phyloP scores from a whole-genome alignment of 257 asterid genomes.

The Eustoma russellianum region DNA sequence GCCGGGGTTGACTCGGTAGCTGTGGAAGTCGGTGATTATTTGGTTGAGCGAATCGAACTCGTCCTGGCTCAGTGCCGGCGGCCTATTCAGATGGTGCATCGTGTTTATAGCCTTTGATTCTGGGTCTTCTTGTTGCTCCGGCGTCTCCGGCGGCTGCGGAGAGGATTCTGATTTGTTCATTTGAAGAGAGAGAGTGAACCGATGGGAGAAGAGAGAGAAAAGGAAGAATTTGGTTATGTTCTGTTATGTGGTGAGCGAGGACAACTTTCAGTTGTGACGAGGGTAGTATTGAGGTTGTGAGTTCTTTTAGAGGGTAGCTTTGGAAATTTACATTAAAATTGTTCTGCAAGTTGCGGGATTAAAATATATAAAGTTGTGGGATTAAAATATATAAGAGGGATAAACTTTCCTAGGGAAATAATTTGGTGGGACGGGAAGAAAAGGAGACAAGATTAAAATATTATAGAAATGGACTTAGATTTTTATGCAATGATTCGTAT shows the following conservation, averaged over 20 bases:
- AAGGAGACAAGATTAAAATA: no score
- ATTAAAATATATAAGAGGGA: neutral
- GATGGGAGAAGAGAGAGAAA: slow-evolving; percentile 1
- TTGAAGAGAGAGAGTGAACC: neutral
- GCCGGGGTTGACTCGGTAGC: slow-evolving; percentile 50
- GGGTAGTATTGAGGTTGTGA: neutral
- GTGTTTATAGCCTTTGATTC: slow-evolving; percentile 6
- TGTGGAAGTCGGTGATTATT: slow-evolving; percentile 46
- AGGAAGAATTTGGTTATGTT: neutral
- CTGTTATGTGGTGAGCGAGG: neutral
- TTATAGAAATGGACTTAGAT: no score
- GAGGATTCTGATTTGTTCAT: slow-evolving; percentile 11
- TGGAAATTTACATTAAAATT: neutral
- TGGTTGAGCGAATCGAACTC: slow-evolving; percentile 61
- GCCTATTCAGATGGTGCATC: slow-evolving; percentile 16
- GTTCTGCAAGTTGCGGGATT: neutral
- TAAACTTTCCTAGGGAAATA: no score
- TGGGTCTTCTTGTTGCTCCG: slow-evolving; percentile 2
- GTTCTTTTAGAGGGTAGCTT: neutral
- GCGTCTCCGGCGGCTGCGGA: neutral
- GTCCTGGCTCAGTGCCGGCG: slow-evolving; percentile 39
- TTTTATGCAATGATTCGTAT: no score
- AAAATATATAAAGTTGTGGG: no score
- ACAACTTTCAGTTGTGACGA: neutral
- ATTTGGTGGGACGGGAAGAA: no score